phyloP scores from a whole-genome alignment of 1,284 basidiomycete species.

The Lentinus polychrous region DNA sequence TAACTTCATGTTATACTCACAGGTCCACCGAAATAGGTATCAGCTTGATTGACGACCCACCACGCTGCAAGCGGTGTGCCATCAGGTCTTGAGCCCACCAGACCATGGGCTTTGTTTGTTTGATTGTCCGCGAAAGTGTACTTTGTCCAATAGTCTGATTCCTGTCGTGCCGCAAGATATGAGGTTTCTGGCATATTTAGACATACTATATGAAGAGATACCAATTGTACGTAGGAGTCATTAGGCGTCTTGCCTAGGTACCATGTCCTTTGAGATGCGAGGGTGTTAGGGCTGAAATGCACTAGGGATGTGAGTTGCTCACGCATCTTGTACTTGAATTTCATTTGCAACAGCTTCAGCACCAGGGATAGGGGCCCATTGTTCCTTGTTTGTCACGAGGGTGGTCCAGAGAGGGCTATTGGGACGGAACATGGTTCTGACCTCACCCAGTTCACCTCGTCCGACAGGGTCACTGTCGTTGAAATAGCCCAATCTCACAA shows the following conservation, averaged over 20 bases:
- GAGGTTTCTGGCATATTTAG: background rate
- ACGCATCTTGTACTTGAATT: slow-evolving; percentile 23
- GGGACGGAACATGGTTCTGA: slow-evolving; percentile 24
- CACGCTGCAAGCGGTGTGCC: slow-evolving; percentile 19
- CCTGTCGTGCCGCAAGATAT: slow-evolving; percentile 9
- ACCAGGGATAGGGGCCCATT: slow-evolving; percentile 22
- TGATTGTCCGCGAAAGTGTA: slow-evolving; percentile 24
- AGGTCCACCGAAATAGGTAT: slow-evolving; percentile 23
- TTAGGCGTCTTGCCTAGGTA: slow-evolving; percentile 14
- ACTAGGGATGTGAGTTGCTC: slow-evolving; percentile 2
- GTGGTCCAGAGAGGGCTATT: slow-evolving; percentile 20
- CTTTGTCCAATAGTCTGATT: slow-evolving; percentile 26
- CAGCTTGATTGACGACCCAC: slow-evolving; percentile 24
- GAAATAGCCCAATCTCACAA: slow-evolving; percentile 20
- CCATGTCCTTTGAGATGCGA: slow-evolving; percentile 10
- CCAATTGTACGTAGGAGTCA: slow-evolving; percentile 11
- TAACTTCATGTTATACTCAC: slow-evolving; percentile 8
- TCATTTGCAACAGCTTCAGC: slow-evolving; percentile 15
- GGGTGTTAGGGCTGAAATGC: too few species aligned
- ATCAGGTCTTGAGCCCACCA: slow-evolving; percentile 16
- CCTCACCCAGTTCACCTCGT: slow-evolving; percentile 15
- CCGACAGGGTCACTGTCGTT: slow-evolving; percentile 14
- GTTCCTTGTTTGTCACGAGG: slow-evolving; percentile 19
- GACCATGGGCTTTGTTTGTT: slow-evolving; percentile 19
- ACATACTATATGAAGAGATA: background rate